Evolutionary conservation across 1,139 yeast species (phyloP).

Genomic region (Lodderomyces theae): DNA sequence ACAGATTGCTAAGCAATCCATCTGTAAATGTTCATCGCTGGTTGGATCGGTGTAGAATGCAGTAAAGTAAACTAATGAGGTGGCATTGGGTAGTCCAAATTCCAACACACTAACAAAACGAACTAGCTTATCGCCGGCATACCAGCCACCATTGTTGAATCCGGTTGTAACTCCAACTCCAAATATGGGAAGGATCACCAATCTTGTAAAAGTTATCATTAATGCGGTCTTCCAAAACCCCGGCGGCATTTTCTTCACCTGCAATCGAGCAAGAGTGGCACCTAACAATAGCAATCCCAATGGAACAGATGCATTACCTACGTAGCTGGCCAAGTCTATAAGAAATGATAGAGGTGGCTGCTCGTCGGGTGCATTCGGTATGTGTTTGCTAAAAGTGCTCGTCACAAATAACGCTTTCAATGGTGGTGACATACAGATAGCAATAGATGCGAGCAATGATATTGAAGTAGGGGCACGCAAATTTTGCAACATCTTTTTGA

Average conservation of each 20-base stretch:
- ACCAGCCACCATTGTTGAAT: constrained; percentile 44
- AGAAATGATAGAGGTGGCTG: constrained; percentile 80
- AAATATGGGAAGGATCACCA: constrained; percentile 40
- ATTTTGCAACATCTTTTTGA: constrained; percentile 40
- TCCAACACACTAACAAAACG: constrained; percentile 71
- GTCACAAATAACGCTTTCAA: constrained; percentile 72
- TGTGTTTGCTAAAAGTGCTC: constrained; percentile 19
- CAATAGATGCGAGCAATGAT: constrained; percentile 58
- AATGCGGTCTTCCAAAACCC: constrained; percentile 68
- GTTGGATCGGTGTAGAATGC: constrained; percentile 75
- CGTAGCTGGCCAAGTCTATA: constrained; percentile 73
- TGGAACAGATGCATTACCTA: constrained; percentile 89
- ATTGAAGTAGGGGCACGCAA: constrained; percentile 69
- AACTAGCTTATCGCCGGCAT: constrained; percentile 46
- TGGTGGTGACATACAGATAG: constrained; percentile 82
- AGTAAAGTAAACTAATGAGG: constrained; percentile 78
- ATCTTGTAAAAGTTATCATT: constrained; percentile 32
- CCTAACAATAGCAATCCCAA: constrained; percentile 79
- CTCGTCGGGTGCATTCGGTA: constrained; percentile 75
- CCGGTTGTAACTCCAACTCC: constrained; percentile 49
- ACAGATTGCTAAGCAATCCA: constrained; percentile 78
- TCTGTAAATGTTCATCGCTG: constrained; percentile 61
- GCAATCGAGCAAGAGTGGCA: constrained; percentile 77
- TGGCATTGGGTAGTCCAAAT: constrained; percentile 83
- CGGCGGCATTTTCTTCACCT: constrained; percentile 54